A percentile compares a stretch with the other conserved stretches of the same genome.
Evolutionary conservation across 2,329 filamentous ascomycete genomes (phyloP).

Genomic region (Trichoderma lentiforme): DNA sequence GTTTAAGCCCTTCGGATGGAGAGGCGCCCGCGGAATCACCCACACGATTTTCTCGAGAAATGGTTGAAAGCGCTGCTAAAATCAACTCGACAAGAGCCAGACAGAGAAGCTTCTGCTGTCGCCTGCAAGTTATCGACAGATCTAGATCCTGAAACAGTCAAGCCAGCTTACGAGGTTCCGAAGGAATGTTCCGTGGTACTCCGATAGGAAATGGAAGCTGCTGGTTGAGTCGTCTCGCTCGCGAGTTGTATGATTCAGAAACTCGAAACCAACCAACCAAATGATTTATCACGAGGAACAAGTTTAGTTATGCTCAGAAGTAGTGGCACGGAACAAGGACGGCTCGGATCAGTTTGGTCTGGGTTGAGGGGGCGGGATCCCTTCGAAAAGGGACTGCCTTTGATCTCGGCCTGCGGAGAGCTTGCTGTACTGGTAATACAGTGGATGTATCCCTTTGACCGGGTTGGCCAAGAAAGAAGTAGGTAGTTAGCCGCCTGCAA

Average conservation of each 20-base stretch:
- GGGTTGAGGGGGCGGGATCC: constrained; percentile 15
- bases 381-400: constrained; percentile 12
- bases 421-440: constrained; percentile 2
- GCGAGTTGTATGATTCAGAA: not conserved
- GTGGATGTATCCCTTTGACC: constrained; percentile 13
- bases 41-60: constrained; percentile 1
- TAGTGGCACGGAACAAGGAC: constrained; percentile 3
- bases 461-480: constrained; percentile 16
- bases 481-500: constrained; percentile 19
- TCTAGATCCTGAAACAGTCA: not conserved
- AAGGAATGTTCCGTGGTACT: not conserved
- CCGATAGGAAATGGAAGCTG: not conserved
- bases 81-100: constrained; percentile 10
- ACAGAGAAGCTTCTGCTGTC: not conserved
- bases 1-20: not conserved
- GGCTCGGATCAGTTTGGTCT: constrained; percentile 5
- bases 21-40: constrained; percentile 1
- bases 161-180: not conserved
- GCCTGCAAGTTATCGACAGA: constrained; percentile 1
- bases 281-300: not conserved
- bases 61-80: not conserved
- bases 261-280: constrained; percentile 5
- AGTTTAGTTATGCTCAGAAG: not conserved
- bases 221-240: constrained; percentile 1
- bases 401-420: constrained; percentile 11